phyloP scores from a whole-genome alignment of 2,329 filamentous ascomycete species.

The Microcera coccophila region DNA sequence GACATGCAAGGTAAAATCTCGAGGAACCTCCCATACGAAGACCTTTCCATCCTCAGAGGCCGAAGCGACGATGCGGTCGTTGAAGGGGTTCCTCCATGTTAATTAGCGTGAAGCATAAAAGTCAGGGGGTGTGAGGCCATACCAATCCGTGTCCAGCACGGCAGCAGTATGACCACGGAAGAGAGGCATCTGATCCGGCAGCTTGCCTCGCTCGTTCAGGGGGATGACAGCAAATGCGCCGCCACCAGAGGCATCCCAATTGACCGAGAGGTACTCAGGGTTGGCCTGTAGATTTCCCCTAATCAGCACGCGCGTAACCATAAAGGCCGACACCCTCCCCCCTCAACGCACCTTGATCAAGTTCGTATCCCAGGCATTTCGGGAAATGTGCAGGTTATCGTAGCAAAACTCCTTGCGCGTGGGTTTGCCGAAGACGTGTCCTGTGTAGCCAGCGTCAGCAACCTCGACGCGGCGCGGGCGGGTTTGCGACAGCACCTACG shows the following conservation, averaged over 20 bases:
- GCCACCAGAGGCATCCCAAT: slow-evolving; percentile 95
- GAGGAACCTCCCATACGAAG: slow-evolving; percentile 91
- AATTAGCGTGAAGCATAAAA: slow-evolving; percentile 15
- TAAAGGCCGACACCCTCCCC: no score
- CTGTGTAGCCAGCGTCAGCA: slow-evolving; percentile 46
- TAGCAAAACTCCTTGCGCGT: slow-evolving; percentile 98
- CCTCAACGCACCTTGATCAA: slow-evolving; percentile 74
- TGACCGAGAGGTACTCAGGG: slow-evolving; percentile 91
- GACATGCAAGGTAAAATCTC: slow-evolving; percentile 77
- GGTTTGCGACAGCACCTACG: slow-evolving; percentile 47
- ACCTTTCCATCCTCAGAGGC: slow-evolving; percentile 96
- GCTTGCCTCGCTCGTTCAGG: slow-evolving; percentile 79
- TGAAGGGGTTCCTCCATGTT: slow-evolving; percentile 77
- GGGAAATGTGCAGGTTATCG: slow-evolving; percentile 94
- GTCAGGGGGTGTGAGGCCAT: slow-evolving; percentile 30
- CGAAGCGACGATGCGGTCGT: slow-evolving; percentile 88
- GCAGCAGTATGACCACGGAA: slow-evolving; percentile 95
- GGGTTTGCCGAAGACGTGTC: slow-evolving; percentile 95
- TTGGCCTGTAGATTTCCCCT: slow-evolving; percentile 69
- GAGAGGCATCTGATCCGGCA: slow-evolving; percentile 88
- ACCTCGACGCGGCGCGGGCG: slow-evolving; percentile 20
- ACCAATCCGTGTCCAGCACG: slow-evolving; percentile 98
- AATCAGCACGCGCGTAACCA: slow-evolving; percentile 28
- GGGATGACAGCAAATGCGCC: slow-evolving; percentile 97
- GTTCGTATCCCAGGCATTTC: slow-evolving; percentile 99